Evolutionary conservation across 805 yeast species (phyloP).

Genomic region (Debaryomyces prosopidis): DNA sequence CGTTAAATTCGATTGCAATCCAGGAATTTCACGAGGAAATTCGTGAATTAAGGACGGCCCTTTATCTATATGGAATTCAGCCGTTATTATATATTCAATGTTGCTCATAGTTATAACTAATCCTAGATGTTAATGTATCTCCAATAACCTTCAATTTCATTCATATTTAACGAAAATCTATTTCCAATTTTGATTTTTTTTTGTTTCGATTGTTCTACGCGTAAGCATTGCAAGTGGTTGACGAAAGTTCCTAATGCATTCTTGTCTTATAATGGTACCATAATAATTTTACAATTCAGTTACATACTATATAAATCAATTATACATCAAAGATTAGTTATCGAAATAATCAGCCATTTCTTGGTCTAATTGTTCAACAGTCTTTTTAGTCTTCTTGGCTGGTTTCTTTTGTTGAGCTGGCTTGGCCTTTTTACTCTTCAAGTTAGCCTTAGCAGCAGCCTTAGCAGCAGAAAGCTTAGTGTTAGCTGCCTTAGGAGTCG

Average conservation of each 20-base stretch:
- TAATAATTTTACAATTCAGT: constrained; percentile 1
- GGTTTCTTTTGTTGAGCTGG: constrained; percentile 39
- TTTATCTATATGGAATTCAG: constrained; percentile 76
- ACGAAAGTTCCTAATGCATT: too few relatives aligned
- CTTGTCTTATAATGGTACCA: not conserved
- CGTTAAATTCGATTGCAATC: constrained; percentile 29
- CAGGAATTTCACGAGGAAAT: constrained; percentile 33
- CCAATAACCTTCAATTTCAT: not conserved
- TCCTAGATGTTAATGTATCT: not conserved
- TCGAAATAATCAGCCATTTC: constrained; percentile 97
- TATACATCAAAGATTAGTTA: constrained; percentile 14
- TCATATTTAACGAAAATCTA: too few relatives aligned
- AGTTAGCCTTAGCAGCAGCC: constrained; percentile 13
- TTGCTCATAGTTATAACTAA: constrained; percentile 23
- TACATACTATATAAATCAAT: constrained; percentile 1
- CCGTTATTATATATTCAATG: constrained; percentile 60
- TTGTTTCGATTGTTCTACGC: too few relatives aligned
- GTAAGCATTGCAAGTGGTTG: too few relatives aligned
- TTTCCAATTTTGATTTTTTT: too few relatives aligned
- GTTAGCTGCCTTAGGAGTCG: constrained; percentile 25
- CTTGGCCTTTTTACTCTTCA: constrained; percentile 28
- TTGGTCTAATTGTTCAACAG: constrained; percentile 91
- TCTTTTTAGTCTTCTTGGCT: constrained; percentile 56
- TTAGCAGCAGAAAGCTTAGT: constrained; percentile 7
- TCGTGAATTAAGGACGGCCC: constrained; percentile 70